Evolutionary conservation across 805 yeast genomes (phyloP), one percentile per base, ranked within the genome.

Genomic region (Candida saitoana): DNA sequence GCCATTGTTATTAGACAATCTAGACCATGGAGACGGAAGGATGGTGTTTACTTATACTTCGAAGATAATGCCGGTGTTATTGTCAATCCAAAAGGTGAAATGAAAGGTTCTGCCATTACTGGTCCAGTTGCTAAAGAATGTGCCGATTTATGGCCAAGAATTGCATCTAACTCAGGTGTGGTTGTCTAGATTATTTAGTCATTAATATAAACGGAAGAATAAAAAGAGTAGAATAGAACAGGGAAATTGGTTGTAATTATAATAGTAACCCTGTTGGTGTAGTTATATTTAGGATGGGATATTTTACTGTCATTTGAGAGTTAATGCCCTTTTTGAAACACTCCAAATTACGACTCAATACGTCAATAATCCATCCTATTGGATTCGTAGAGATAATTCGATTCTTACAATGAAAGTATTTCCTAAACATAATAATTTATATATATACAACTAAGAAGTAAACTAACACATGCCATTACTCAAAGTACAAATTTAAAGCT

Each of bases 91-190:
- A 93, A 93, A 93, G 99, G 99, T 82, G 99, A 93, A 79, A 93
- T 95, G 99, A 93, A 93, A 84, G 99, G 99, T 79, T 95, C 99
- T 61, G 99, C 99, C 69, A 93, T 93, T 74, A 95, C 99, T 69
- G 99, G 99, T 76, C 99, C 99, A 69, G 99, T 93, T 71, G 98
- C 97, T 75, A 93, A 93, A 81, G 99, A 93, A 82, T 95, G 99
- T 83, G 99, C 99, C 73, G 99, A 93, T 73, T 86, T 93, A 76
- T 93, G 99, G 99, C 99, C 99, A 75, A 88, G 99, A 82, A 93
- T 93, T 80, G 98, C 99, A 70, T 89, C 97, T 62, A 88, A 88
- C 91, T 93, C 99, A 65, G 99, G 99, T 88, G 99, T 93, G 74
- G 99, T 93, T 75, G 99, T 90, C 74, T 93, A 90, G 37, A 36